Conservation (phyloP, 306 rosid species). For the Canavalia gladiata region DNA sequence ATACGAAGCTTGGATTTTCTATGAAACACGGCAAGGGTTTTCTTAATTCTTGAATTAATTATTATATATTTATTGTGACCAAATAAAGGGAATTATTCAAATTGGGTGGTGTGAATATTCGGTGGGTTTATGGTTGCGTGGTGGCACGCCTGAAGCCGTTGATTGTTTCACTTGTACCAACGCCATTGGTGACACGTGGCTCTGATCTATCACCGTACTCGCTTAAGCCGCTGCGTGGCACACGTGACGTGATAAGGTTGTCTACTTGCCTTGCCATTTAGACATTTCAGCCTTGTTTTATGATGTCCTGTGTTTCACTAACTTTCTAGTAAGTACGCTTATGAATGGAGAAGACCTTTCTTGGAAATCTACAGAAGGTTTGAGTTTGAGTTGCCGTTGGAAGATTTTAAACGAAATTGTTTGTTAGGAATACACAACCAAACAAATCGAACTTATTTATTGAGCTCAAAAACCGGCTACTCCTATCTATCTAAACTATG, state of each 20-base stretch:
- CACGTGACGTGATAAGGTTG: slow-evolving; percentile 38
- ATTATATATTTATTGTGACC: neutral
- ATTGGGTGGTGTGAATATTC: slow-evolving; percentile 56
- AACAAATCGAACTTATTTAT: neutral
- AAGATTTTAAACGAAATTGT: neutral
- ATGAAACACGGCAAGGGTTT: slow-evolving; percentile 5
- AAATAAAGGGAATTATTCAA: slow-evolving; percentile 41
- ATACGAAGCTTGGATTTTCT: neutral
- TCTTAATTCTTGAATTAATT: neutral
- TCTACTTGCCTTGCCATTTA: neutral
- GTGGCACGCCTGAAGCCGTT: slow-evolving; percentile 44
- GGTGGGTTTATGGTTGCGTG: slow-evolving; percentile 50
- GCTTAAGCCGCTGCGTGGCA: neutral
- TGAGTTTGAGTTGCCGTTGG: neutral
- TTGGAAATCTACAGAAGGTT: neutral
- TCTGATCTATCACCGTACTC: neutral
- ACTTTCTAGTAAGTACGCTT: slow-evolving; percentile 7
- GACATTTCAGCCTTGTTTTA: neutral
- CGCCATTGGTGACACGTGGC: slow-evolving; percentile 30
- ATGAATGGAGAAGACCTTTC: slow-evolving; percentile 2
- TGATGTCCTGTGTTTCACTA: neutral
- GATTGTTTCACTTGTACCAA: neutral
- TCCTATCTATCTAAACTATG: neutral
- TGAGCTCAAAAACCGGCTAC: neutral
- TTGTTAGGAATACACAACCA: neutral